Base-by-base conservation (phyloP, 2,329 filamentous ascomycete species). In the Claviceps cyperi region DNA sequence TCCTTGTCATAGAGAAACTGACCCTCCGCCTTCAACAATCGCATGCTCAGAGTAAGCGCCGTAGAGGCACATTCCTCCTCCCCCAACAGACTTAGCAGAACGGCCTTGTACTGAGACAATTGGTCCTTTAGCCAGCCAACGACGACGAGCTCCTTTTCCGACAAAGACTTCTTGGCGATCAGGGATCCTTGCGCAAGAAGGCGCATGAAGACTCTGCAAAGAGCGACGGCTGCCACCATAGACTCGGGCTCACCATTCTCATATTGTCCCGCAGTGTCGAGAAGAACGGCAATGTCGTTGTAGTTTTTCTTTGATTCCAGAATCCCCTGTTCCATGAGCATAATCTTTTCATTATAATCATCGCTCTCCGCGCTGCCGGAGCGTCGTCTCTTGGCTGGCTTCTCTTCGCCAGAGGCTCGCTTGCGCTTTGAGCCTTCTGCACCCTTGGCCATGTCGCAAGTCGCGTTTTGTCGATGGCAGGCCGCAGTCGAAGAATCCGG, bases 231-330 rank as follows among this genome's bases (percentile, higher is more conserved):
- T 0, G 89, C 85, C 36, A 86, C 69, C 45, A 86, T 70, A 4
- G 78, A 71, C 43, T 83, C 76, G 2, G 71, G 65, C 2, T 74
- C 65, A 28, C 70, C 69, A 37, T 69, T 70, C 59, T 76, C 55
- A 47, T 60, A 63, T 63, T 38, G 80, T 67, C 59, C 80, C 43
- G 67, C 65, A 15, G 58, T 75, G 41, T 75, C 74, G 44, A 94
- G 71, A 38, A 97, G 69, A 11, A 76, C 78, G 7, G 80, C 76
- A 60, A 97, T 91, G 62, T 94, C 88, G 72, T 95, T 94, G 74
- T 94, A 94, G 67, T 95, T 79, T 65, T 89, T 87, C 61, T 81
- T 85, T 47, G 89, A 94, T 65, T 92, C 83, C 54, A 89, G 69
- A 50, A 97, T 89, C 51, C 86, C 83, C 55, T 79, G 74, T 69